A percentile compares a stretch with the other conserved stretches of the same genome.
These are phyloP conservation scores for Mallotus repandus DNA, from an alignment of 441 rosid species.

Conservation along the genomic window DNA sequence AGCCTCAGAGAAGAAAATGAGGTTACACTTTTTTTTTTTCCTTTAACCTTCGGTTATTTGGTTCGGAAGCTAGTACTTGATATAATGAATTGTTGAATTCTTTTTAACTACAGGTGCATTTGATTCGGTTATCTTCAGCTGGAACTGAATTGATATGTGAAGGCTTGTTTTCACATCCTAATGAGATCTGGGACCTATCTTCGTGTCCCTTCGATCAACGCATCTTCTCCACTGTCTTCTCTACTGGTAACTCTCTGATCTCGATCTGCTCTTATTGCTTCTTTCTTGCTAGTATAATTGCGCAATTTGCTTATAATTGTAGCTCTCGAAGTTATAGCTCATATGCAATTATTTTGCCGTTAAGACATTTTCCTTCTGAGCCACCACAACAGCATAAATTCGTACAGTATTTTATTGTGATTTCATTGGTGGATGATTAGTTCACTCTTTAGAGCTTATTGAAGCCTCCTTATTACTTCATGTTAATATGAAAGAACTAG, in stretches of 20 bases:
- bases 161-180: slow-evolving; percentile 85
- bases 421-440: no score
- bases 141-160: slow-evolving; percentile 89
- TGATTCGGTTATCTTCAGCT: slow-evolving; percentile 77
- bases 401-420: no score
- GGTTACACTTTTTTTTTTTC: slow-evolving; percentile 32
- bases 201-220: slow-evolving; percentile 94
- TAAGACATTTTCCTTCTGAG: no score
- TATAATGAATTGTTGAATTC: slow-evolving; percentile 10
- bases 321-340: not conserved
- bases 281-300: not conserved
- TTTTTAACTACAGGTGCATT: slow-evolving; percentile 55
- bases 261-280: not conserved
- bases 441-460: no score
- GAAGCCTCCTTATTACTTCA: not conserved
- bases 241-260: slow-evolving; percentile 47
- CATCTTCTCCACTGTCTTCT: slow-evolving; percentile 80
- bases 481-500: not conserved
- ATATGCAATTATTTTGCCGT: not conserved
- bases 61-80: not conserved
- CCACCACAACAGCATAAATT: no score
- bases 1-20: slow-evolving; percentile 87
- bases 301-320: not conserved
- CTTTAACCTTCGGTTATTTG: not conserved
- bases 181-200: slow-evolving; percentile 90